Evolutionary conservation across 371 early-diverging fungal species (phyloP).

Genomic region (Dichotomocladium elegans): DNA sequence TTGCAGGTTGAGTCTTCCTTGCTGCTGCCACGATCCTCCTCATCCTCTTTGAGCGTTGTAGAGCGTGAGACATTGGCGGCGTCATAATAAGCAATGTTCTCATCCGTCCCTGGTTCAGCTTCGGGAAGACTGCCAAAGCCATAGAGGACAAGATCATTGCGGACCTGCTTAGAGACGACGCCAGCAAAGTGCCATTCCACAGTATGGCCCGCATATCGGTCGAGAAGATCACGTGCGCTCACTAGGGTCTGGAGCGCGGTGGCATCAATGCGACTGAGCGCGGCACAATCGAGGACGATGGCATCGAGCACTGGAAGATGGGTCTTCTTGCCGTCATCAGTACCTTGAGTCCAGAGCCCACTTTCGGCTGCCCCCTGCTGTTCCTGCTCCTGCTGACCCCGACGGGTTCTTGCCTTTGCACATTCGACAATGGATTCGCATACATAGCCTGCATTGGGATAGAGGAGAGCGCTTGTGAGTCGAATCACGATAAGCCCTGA

Average conservation of each 20-base stretch:
- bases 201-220: slow-evolving; percentile 22
- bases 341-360: neutral
- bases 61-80: neutral
- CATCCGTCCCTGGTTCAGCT: too few species aligned
- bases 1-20: too few species aligned
- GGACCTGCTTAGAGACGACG: slow-evolving; percentile 1
- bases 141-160: slow-evolving; percentile 4
- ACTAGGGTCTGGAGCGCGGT: slow-evolving; percentile 68
- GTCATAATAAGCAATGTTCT: neutral
- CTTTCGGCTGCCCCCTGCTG: neutral
- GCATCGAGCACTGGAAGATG: slow-evolving; percentile 55
- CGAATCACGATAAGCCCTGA: slow-evolving; percentile 14
- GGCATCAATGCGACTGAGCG: slow-evolving; percentile 67
- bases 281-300: slow-evolving; percentile 68
- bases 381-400: neutral
- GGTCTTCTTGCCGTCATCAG: neutral
- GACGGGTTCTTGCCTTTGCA: slow-evolving; percentile 10
- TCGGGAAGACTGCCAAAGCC: slow-evolving; percentile 10
- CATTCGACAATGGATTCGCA: slow-evolving; percentile 3
- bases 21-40: too few species aligned
- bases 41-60: slow-evolving; percentile 2
- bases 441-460: slow-evolving; percentile 19
- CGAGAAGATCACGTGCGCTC: slow-evolving; percentile 36
- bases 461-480: slow-evolving; percentile 5
- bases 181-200: slow-evolving; percentile 28